Base-by-base conservation (phyloP, 2,329 filamentous ascomycete genomes). In the Beauveria bassiana region DNA sequence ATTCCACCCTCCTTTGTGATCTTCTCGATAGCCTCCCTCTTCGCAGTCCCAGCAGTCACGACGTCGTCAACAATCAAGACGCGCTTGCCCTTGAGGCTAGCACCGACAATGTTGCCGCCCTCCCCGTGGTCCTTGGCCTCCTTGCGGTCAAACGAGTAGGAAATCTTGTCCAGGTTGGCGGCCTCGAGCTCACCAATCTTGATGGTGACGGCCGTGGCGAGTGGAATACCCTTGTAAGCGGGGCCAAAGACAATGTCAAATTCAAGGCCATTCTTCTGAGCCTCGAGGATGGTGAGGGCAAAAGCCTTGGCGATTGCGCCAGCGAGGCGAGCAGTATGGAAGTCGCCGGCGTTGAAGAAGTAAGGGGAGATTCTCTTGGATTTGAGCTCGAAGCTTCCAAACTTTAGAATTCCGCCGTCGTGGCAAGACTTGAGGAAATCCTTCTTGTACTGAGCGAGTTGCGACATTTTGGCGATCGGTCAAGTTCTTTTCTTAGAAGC, bases 101-200 rank as follows among this genome's bases (percentile, higher is more conserved):
- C 90, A 12, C 95, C 95, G 16, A 98, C 93, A 69, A 98, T 96
- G 72, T 85, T 89, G 50, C 95, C 93, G 40, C 93, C 93, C 77
- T 99, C 95, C 50, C 95, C 93, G 74, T 98, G 93, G 70, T 91
- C 90, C 80, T 98, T 98, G 70, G 88, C 90, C 78, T 98, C 95
- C 78, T 98, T 98, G 70, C 95, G 86, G 77, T 98, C 96, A 78
- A 96, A 98, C 40, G 87, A 88, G 78, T 96, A 98, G 70, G 87
- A 90, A 62, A 90, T 81, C 49, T 81, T 76, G 61, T 84, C 85
- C 75, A 89, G 95, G 64, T 81, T 84, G 56, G 78, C 75, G 20
- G 83, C 78, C 65, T 91, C 86, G 12, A 92, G 77, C 69, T 87
- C 83, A 59, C 85, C 85, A 14, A 98, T 84, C 73, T 92, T 89